Conservation (phyloP, 73 alveolate species). For the Breviolum minutum region DNA sequence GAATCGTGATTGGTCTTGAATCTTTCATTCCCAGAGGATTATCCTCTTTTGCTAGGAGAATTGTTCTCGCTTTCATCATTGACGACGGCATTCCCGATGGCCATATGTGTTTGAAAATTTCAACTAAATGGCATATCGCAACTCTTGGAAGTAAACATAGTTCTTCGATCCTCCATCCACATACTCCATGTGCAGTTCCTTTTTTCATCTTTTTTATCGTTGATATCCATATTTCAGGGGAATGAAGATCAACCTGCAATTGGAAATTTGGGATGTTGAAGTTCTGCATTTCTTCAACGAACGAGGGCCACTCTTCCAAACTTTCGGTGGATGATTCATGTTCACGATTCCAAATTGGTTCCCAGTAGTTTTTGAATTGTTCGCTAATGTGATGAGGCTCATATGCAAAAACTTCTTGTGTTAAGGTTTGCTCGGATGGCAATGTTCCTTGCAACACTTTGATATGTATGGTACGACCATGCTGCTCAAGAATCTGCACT, state of each 20-base stretch:
- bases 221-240: background rate
- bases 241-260: too few relatives aligned
- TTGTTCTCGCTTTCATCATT: background rate
- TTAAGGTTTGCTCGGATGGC: background rate
- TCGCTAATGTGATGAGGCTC: background rate
- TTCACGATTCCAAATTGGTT: background rate
- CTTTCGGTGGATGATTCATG: background rate
- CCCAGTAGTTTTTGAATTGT: background rate
- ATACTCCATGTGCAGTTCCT: background rate
- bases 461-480: background rate
- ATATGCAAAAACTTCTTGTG: background rate
- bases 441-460: background rate
- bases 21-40: background rate
- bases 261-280: background rate
- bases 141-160: background rate
- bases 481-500: background rate
- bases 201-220: background rate
- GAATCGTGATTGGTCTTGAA: background rate
- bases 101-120: background rate
- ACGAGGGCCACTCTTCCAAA: background rate
- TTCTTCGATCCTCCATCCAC: background rate
- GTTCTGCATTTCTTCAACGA: background rate
- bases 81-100: background rate
- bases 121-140: background rate
- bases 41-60: background rate